Evolutionary conservation across 192 early-diverging fungal genomes (phyloP).

Genomic region (Backusella tuberculispora): DNA sequence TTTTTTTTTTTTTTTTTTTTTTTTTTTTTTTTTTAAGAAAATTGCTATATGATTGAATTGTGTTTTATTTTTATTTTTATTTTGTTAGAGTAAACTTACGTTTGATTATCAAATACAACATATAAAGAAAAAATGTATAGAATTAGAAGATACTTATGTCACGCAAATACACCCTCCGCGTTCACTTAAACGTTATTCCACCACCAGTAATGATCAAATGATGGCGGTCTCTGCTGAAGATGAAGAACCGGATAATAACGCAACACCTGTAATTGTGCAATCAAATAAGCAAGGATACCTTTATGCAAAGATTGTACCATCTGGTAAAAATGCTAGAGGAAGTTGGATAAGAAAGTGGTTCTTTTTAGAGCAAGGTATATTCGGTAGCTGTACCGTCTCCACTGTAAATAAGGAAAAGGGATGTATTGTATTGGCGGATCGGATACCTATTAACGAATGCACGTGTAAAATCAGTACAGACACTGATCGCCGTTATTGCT

Average conservation of each 20-base stretch:
- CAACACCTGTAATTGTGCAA: background rate
- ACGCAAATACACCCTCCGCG: constrained; percentile 24
- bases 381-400: constrained; percentile 50
- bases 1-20: no score
- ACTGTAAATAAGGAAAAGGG: constrained; percentile 46
- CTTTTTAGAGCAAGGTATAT: constrained; percentile 61
- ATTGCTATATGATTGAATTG: constrained; percentile 20
- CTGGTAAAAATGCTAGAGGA: constrained; percentile 48
- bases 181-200: constrained; percentile 29
- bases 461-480: constrained; percentile 52
- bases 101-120: constrained; percentile 35
- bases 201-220: constrained; percentile 24
- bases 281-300: constrained; percentile 70
- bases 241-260: background rate
- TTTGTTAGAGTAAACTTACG: constrained; percentile 35
- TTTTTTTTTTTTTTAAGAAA: no score
- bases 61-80: background rate
- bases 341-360: constrained; percentile 66
- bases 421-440: constrained; percentile 44
- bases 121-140: constrained; percentile 30
- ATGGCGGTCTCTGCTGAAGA: constrained; percentile 6
- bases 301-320: constrained; percentile 43
- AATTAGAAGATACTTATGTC: constrained; percentile 38
- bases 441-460: constrained; percentile 60
- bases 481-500: constrained; percentile 72